A percentile compares a stretch with the other conserved stretches of the same genome.
These are phyloP conservation scores for Apocynum venetum DNA, from an alignment of 257 asterid genomes.

Conservation along the genomic window DNA sequence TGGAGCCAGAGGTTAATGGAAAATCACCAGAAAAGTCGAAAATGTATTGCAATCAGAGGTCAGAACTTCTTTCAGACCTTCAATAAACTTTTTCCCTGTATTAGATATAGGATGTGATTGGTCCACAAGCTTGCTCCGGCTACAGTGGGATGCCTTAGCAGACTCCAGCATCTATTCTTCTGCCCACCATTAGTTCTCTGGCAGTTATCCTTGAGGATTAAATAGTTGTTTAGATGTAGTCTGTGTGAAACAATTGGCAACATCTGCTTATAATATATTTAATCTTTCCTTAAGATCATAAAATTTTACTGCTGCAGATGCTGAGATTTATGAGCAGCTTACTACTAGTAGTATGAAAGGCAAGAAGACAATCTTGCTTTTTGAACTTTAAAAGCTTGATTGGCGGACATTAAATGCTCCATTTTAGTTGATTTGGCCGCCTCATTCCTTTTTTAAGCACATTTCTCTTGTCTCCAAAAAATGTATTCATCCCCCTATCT, in stretches of 20 bases:
- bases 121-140: neutral
- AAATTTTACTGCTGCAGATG: neutral
- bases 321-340: neutral
- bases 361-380: neutral
- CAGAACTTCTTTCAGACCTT: slow-evolving; percentile 16
- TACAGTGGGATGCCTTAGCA: neutral
- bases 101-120: neutral
- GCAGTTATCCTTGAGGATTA: neutral
- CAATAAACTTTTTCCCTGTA: neutral
- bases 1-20: slow-evolving; percentile 41
- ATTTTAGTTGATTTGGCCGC: neutral
- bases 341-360: neutral
- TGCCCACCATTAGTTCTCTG: neutral
- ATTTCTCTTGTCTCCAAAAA: neutral
- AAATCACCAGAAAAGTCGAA: slow-evolving; percentile 43
- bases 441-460: neutral
- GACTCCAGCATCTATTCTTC: neutral
- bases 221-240: neutral
- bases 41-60: slow-evolving; percentile 45
- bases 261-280: too few species aligned
- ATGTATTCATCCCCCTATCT: neutral
- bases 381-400: neutral
- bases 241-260: neutral
- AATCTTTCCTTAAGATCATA: neutral
- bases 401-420: neutral